Percentiles rank a stretch among this genome's conserved stretches.
Evolutionary conservation across 1,139 yeast genomes (phyloP).

Genomic region (Taiozyma sp.): DNA sequence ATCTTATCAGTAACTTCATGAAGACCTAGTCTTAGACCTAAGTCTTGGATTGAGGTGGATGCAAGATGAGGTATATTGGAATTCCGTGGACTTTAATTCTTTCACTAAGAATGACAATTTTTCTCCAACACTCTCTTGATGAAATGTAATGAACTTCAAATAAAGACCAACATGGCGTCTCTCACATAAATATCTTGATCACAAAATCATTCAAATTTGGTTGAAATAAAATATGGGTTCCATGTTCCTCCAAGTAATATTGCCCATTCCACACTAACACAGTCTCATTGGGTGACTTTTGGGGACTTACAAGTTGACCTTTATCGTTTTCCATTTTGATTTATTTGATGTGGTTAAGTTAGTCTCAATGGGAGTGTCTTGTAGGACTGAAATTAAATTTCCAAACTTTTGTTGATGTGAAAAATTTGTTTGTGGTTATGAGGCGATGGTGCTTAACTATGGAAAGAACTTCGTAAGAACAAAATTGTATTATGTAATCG

Average conservation of each 20-base stretch:
- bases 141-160: neutral
- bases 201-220: neutral
- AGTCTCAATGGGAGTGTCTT: neutral
- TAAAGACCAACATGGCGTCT: neutral
- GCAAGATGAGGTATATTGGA: too few species aligned
- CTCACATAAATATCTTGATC: neutral
- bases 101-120: neutral
- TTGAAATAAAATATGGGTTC: neutral
- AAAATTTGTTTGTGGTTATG: constrained; percentile 11
- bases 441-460: constrained; percentile 1
- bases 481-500: neutral
- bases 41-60: too few species aligned
- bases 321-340: constrained; percentile 98
- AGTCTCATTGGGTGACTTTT: neutral
- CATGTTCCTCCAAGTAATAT: neutral
- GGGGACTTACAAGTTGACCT: constrained; percentile 92
- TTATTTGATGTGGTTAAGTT: constrained; percentile 13
- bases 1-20: neutral
- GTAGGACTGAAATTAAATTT: neutral
- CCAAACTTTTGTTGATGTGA: constrained; percentile 2
- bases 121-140: neutral
- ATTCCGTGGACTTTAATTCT: too few species aligned
- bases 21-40: too few species aligned
- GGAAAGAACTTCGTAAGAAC: too few species aligned
- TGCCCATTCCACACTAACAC: neutral